phyloP scores from a whole-genome alignment of 306 rosid genomes.

The Acacia melanoxylon region DNA sequence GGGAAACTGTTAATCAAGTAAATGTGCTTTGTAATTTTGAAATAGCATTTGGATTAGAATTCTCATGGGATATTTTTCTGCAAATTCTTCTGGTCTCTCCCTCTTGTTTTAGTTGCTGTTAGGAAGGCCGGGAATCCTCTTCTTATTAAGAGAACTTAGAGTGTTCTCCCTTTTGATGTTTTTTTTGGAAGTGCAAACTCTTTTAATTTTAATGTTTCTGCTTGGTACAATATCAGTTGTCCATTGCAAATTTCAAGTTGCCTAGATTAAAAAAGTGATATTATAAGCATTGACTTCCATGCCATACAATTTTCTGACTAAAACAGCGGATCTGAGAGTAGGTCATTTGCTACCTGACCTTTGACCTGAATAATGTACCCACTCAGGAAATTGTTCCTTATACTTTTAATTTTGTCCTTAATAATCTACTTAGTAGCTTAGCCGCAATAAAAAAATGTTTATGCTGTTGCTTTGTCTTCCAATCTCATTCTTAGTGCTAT shows the following conservation, averaged over 20 bases:
- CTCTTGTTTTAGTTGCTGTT: conserved; percentile 3
- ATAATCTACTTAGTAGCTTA: background rate
- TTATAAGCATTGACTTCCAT: background rate
- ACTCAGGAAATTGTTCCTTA: background rate
- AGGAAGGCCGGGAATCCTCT: conserved; percentile 22
- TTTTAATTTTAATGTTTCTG: background rate
- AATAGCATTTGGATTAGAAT: conserved; percentile 32
- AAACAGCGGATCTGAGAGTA: background rate
- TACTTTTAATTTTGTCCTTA: conserved; percentile 1
- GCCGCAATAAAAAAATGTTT: conserved; percentile 11
- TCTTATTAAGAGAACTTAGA: background rate
- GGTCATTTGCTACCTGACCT: background rate
- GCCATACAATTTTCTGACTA: background rate
- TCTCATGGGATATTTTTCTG: conserved; percentile 12
- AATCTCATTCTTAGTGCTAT: conserved; percentile 12
- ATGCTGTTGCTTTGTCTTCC: background rate
- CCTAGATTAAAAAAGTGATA: background rate
- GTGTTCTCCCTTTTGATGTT: background rate
- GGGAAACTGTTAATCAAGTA: conserved; percentile 19
- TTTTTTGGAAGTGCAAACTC: background rate
- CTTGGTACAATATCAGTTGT: background rate
- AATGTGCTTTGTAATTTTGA: background rate
- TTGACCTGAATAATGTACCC: background rate
- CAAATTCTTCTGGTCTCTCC: conserved; percentile 14
- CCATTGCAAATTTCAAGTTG: background rate